A percentile compares a stretch with the other conserved stretches of the same genome.
phyloP scores from a whole-genome alignment of 1,139 yeast species.

The Saccharomycopsis hybrid region DNA sequence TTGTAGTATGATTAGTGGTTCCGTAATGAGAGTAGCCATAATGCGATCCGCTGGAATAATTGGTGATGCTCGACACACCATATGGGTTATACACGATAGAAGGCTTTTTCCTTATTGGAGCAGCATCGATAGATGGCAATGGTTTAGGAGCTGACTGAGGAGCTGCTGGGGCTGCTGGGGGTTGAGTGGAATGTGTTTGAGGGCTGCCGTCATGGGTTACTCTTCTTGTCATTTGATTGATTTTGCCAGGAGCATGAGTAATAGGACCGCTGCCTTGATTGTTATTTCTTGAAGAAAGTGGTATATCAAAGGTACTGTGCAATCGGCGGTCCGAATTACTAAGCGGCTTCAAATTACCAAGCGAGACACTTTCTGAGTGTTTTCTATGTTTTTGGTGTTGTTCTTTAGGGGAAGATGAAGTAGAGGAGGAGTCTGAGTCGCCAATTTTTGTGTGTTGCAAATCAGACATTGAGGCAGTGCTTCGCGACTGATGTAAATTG shows the following conservation, averaged over 20 bases:
- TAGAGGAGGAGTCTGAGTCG: not conserved
- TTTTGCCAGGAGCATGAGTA: constrained; percentile 13
- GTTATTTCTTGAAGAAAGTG: not conserved
- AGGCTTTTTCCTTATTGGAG: constrained; percentile 5
- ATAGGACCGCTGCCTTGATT: constrained; percentile 5
- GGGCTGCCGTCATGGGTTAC: not conserved
- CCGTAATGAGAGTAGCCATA: not conserved
- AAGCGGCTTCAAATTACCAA: constrained; percentile 1
- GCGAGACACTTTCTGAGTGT: constrained; percentile 6
- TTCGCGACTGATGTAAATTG: not conserved
- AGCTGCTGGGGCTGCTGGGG: not conserved
- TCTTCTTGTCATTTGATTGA: constrained; percentile 3
- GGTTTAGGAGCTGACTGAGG: constrained; percentile 3
- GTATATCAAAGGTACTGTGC: not conserved
- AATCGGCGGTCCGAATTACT: not conserved
- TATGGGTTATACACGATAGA: constrained; percentile 13
- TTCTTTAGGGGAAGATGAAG: not conserved
- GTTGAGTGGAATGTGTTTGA: not conserved
- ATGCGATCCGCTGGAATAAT: constrained; percentile 2
- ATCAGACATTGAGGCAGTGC: not conserved
- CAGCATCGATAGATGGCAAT: constrained; percentile 15
- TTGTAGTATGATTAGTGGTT: not conserved
- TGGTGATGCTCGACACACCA: constrained; percentile 4
- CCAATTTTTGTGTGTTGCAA: not conserved
- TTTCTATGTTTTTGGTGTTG: not conserved